Percentiles rank a stretch among this genome's conserved stretches.
phyloP scores from a whole-genome alignment of 495 filamentous ascomycete species.

The Xylaria castorea region DNA sequence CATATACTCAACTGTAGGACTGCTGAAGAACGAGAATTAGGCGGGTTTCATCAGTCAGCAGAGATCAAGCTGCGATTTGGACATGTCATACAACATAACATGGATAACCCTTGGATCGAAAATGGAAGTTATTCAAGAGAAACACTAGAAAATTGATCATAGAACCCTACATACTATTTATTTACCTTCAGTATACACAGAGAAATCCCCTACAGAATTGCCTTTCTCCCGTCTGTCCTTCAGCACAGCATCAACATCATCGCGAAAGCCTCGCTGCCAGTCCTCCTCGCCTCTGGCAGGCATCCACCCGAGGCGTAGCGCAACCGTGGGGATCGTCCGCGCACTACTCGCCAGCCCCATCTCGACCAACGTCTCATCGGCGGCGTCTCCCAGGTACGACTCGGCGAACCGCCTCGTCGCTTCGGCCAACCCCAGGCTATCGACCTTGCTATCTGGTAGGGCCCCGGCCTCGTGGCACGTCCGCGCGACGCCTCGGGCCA shows the following conservation, averaged over 20 bases:
- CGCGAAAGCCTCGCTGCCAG: conserved; percentile 33
- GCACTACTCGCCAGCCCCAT: conserved; percentile 42
- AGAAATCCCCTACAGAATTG: neutral
- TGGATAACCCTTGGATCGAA: no score
- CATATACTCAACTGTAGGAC: no score
- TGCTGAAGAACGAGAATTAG: no score
- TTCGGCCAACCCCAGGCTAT: conserved; percentile 44
- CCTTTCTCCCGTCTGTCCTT: conserved; percentile 12
- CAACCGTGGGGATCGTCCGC: conserved; percentile 40
- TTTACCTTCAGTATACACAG: neutral
- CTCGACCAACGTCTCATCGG: conserved; percentile 41
- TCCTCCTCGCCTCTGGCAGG: conserved; percentile 43
- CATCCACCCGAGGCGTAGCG: conserved; percentile 50
- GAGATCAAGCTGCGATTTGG: no score
- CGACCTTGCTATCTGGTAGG: conserved; percentile 41
- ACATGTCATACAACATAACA: no score
- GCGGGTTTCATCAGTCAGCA: no score
- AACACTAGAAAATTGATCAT: neutral
- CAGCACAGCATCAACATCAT: conserved; percentile 32
- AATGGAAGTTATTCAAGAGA: neutral
- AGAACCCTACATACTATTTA: neutral
- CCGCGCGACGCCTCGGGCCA: conserved; percentile 47
- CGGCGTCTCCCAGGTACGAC: conserved; percentile 15
- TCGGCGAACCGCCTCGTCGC: conserved; percentile 40
- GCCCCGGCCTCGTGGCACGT: conserved; percentile 41